Evolutionary conservation across 306 rosid species (phyloP), one percentile per base, ranked within the genome.

Genomic region (Lathyrus aphaca): DNA sequence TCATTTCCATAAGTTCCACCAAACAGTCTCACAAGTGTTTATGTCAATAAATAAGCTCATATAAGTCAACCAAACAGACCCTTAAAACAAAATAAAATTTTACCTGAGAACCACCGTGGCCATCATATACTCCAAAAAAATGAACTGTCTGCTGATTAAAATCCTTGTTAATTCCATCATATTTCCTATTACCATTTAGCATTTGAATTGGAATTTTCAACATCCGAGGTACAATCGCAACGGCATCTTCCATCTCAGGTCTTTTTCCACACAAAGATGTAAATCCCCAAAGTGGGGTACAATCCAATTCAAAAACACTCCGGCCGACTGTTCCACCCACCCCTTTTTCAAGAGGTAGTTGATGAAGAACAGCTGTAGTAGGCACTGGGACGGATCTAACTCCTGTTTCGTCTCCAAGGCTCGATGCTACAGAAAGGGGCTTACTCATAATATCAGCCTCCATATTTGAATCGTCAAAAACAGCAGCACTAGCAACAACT

Each of bases 241-340:
- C 37, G 25, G 96, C 92, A 82, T 92, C 97, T 87, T 92, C 97
- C 97, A 92, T 92, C 77, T 92, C 97, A 11, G 96, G 96, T 73
- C 97, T 89, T 83, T 89, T 87, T 69, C 97, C 97, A 72, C 94
- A 86, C 16, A 84, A 1, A 10, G 97, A 89, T 6, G 77, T 84
- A 71, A 69, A 78, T 72, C 97, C 97, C 94, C 91, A 92, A 59
- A 89, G 96, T 17, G 97, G 96, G 4, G 82, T 82, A 73, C 78
- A 89, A 58, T 89, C 93, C 77, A 92, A 84, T 82, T 92, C 95
- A 69, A 89, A 92, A 73, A 92, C 96, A 75, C 97, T 89, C 27
- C 97, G 90, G 68, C 78, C 65, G 5, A 77, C 82, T 18, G 84
- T 82, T 78, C 76, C 90, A 37, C 77, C 77, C 30, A 54, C 80